These are phyloP conservation scores for Ajuga reptans DNA, from an alignment of 305 asterid species.

Conservation along the genomic window DNA sequence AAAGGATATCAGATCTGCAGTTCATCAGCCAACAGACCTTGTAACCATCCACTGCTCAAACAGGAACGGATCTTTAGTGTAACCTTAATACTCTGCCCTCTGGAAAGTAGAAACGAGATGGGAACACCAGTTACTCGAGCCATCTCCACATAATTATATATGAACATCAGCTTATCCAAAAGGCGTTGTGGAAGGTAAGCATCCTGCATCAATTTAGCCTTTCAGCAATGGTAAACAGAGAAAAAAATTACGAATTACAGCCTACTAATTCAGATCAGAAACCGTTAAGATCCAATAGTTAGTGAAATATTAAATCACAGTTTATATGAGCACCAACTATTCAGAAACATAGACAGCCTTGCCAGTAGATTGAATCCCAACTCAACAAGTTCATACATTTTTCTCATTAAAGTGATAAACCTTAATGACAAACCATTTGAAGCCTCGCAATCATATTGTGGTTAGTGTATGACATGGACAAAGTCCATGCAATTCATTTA, in stretches of 20 bases:
- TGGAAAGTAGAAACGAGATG: conserved; percentile 82
- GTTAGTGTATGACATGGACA: not conserved
- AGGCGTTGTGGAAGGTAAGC: conserved; percentile 99
- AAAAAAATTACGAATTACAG: conserved; percentile 4
- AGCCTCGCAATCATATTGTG: not conserved
- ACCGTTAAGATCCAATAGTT: not conserved
- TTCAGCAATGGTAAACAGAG: conserved; percentile 23
- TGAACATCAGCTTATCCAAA: conserved; percentile 88
- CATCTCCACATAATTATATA: conserved; percentile 97
- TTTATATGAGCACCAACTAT: not conserved
- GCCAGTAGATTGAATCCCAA: not conserved
- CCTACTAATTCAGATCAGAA: not conserved
- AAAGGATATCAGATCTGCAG: conserved; percentile 25
- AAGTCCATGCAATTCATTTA: not conserved
- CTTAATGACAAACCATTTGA: not conserved
- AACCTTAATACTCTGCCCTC: conserved; percentile 99
- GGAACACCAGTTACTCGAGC: conserved; percentile 99
- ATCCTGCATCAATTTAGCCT: conserved; percentile 45
- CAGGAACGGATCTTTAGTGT: conserved; percentile 20
- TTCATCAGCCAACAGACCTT: conserved; percentile 10
- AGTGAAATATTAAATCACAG: conserved; percentile 1
- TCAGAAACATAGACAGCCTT: not conserved
- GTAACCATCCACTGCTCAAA: not conserved
- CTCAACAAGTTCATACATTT: not conserved
- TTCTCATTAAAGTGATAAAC: not conserved